Base-by-base conservation (phyloP, 2,329 filamentous ascomycete species). In the Penicillium frequentans region DNA sequence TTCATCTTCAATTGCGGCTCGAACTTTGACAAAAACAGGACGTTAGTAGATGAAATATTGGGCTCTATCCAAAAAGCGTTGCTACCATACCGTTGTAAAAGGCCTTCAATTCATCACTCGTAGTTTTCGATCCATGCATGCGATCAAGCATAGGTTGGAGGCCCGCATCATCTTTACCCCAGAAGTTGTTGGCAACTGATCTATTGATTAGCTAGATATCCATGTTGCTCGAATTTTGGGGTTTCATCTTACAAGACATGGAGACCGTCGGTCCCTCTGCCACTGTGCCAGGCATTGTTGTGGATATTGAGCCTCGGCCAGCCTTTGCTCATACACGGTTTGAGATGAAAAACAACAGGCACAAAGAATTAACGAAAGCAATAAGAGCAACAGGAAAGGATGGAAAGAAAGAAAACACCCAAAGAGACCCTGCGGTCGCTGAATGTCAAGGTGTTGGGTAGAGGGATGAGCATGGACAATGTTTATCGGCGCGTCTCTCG, bases 91-190 rank as follows among this genome's bases (percentile, higher is more conserved):
- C 84, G 61, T 82, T 86, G 75, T 99, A 99, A 78, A 99, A 99
- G 10, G 88, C 82, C 72, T 90, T 93, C 50, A 99, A 77, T 77
- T 99, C 95, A 76, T 99, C 96, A 73, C 89, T 93, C 26, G 95
- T 97, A 69, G 90, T 86, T 81, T 99, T 99, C 49, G 95, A 91
- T 75, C 88, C 89, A 71, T 91, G 89, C 91, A 99, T 96, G 70
- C 95, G 93, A 74, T 93, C 91, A 29, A 99, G 84, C 70, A 99
- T 85, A 57, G 95, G 96, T 46, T 84, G 83, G 70, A 99, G 93
- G 73, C 95, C 96, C 51, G 93, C 95, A 82, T 99, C 95, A 75
- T 98, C 93, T 82, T 96, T 98, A 63, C 95, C 95, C 95, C 95
- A 99, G 77, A 99, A 99, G 75, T 99, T 99, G 80, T 99, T 99